Percentiles rank a stretch among this genome's conserved stretches.
Evolutionary conservation across 371 early-diverging fungal genomes (phyloP).

Genomic region (Rhizopus sp.): DNA sequence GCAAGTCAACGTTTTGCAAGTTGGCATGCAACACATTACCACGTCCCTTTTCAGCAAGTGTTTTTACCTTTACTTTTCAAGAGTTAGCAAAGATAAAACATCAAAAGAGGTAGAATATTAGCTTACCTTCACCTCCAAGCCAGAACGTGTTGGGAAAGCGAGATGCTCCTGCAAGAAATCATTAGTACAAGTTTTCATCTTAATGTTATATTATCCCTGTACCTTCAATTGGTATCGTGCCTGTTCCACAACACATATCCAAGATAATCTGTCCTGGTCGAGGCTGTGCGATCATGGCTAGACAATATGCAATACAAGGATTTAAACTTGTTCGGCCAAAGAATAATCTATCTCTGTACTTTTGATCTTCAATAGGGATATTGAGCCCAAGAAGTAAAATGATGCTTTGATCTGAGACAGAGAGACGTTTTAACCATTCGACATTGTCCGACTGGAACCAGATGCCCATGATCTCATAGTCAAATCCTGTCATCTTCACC

Average conservation of each 20-base stretch:
- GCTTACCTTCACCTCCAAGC: constrained; percentile 47
- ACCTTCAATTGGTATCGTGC: constrained; percentile 39
- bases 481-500: constrained; percentile 37
- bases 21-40: constrained; percentile 34
- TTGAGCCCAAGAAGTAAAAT: constrained; percentile 30
- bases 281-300: constrained; percentile 33
- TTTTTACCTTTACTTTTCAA: constrained; percentile 28
- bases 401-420: constrained; percentile 2
- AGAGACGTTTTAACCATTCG: constrained; percentile 4
- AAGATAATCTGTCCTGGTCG: constrained; percentile 40
- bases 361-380: constrained; percentile 27
- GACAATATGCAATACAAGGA: constrained; percentile 47
- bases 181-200: not conserved
- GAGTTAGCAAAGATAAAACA: not conserved
- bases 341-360: constrained; percentile 36
- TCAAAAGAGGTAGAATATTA: not conserved
- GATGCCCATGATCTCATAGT: constrained; percentile 30
- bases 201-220: not conserved
- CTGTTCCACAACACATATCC: constrained; percentile 54
- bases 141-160: constrained; percentile 35
- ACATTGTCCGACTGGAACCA: constrained; percentile 23
- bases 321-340: constrained; percentile 46
- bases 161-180: constrained; percentile 31
- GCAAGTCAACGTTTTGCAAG: constrained; percentile 34
- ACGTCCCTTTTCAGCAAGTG: constrained; percentile 35